Evolutionary conservation across 495 filamentous ascomycete species (phyloP).

Genomic region (Penicillium macrosclerotiorum): DNA sequence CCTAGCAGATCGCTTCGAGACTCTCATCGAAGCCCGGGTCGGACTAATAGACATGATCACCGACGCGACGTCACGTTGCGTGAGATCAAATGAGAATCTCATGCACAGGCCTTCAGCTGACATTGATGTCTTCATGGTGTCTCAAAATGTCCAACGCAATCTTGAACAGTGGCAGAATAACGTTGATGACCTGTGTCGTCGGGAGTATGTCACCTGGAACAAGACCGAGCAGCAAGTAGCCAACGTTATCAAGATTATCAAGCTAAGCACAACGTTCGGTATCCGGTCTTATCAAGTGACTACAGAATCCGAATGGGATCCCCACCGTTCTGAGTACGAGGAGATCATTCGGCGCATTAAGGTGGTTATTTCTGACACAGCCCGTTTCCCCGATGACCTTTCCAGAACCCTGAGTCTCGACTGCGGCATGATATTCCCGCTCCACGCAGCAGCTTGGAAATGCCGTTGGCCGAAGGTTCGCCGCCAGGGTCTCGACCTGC

Average conservation of each 20-base stretch:
- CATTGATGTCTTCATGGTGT: background rate
- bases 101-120: background rate
- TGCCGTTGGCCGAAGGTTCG: constrained; percentile 16
- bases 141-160: background rate
- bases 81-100: background rate
- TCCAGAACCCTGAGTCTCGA: constrained; percentile 13
- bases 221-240: constrained; percentile 7
- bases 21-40: constrained; percentile 11
- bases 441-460: constrained; percentile 21
- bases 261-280: constrained; percentile 2
- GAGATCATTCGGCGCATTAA: constrained; percentile 8
- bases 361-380: constrained; percentile 3
- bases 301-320: constrained; percentile 16
- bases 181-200: constrained; percentile 15
- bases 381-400: constrained; percentile 7
- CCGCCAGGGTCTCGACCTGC: constrained; percentile 14
- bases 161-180: constrained; percentile 12
- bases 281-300: constrained; percentile 5
- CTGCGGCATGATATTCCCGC: constrained; percentile 15
- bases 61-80: constrained; percentile 2
- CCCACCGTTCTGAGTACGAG: constrained; percentile 3
- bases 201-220: constrained; percentile 9
- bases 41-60: constrained; percentile 19
- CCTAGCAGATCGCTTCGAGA: constrained; percentile 10
- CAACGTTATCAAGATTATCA: constrained; percentile 13